phyloP scores from a whole-genome alignment of 2,329 filamentous ascomycete species.

The Aspergillus melleus region DNA sequence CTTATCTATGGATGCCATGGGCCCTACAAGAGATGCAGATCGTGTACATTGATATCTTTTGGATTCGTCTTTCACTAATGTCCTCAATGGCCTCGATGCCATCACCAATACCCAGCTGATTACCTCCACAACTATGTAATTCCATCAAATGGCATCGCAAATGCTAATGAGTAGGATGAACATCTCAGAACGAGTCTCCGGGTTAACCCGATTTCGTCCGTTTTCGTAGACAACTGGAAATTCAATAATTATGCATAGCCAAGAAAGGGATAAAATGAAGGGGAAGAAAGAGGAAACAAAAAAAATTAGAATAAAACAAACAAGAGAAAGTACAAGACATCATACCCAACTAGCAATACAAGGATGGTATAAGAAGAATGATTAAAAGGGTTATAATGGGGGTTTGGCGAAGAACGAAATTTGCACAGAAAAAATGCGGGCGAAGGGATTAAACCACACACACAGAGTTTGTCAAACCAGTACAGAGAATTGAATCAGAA shows the following conservation, averaged over 20 bases:
- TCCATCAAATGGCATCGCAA: constrained; percentile 28
- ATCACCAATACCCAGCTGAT: constrained; percentile 13
- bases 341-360: constrained; percentile 45
- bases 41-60: constrained; percentile 10
- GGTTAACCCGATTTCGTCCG: constrained; percentile 22
- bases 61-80: constrained; percentile 14
- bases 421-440: constrained; percentile 23
- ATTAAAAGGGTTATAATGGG: constrained; percentile 30
- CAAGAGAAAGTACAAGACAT: constrained; percentile 23
- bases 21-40: too few species aligned
- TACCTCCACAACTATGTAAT: constrained; percentile 19
- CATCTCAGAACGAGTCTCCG: constrained; percentile 23
- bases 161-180: constrained; percentile 24
- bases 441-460: constrained; percentile 16
- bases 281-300: constrained; percentile 15
- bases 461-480: constrained; percentile 19
- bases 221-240: constrained; percentile 22
- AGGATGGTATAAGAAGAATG: constrained; percentile 30
- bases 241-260: constrained; percentile 8
- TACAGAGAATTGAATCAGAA: constrained; percentile 27
- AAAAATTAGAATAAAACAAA: constrained; percentile 18
- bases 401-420: constrained; percentile 27
- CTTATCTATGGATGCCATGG: too few species aligned
- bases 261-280: constrained; percentile 17
- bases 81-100: constrained; percentile 12